Evolutionary conservation across 352 stramenopile species (phyloP).

Genomic region (Pythium dissimile): DNA sequence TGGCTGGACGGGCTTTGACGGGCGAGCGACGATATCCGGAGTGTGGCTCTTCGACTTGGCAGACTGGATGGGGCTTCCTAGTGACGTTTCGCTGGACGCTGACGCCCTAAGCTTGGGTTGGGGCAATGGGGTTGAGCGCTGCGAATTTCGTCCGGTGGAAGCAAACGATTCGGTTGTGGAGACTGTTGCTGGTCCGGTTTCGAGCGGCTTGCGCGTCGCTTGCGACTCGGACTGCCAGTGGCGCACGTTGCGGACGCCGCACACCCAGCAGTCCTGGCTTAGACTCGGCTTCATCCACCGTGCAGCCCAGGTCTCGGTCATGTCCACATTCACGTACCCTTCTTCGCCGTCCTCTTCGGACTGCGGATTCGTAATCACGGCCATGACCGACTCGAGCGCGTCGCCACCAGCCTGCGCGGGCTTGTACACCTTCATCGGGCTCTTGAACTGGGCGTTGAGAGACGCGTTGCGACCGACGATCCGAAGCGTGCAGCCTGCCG

Average conservation of each 20-base stretch:
- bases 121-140: not conserved
- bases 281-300: conserved; percentile 70
- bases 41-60: not conserved
- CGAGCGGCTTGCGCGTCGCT: conserved; percentile 2
- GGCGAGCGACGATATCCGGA: not conserved
- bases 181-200: not conserved
- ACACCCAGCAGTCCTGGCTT: conserved; percentile 67
- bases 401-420: conserved; percentile 12
- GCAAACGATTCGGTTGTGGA: not conserved
- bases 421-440: conserved; percentile 71
- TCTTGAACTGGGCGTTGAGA: conserved; percentile 58
- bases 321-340: conserved; percentile 74
- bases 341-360: conserved; percentile 42
- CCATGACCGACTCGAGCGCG: conserved; percentile 54
- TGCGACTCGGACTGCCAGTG: conserved; percentile 41
- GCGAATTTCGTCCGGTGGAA: not conserved
- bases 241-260: conserved; percentile 62
- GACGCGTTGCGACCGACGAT: conserved; percentile 75
- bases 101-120: not conserved
- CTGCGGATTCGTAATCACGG: conserved; percentile 63
- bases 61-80: not conserved
- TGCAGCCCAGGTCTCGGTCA: conserved; percentile 55
- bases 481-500: conserved; percentile 22
- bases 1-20: not conserved
- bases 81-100: conserved; percentile 9